A percentile compares a stretch with the other conserved stretches of the same genome.
Evolutionary conservation across 1,284 basidiomycete species (phyloP).

Genomic region (Ustilago esculenta): DNA sequence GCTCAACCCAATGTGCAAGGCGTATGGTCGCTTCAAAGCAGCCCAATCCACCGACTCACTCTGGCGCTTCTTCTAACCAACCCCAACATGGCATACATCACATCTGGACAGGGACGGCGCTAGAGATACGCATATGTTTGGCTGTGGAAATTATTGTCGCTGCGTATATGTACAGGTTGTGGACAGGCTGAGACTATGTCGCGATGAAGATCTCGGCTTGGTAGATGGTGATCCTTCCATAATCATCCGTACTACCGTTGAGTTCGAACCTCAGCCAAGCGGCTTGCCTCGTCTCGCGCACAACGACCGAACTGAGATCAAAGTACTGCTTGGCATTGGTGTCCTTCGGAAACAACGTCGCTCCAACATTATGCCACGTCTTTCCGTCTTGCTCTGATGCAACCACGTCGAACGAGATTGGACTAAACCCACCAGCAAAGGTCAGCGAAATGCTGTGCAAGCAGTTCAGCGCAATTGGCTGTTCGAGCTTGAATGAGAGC

Average conservation of each 20-base stretch:
- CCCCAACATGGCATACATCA: no score
- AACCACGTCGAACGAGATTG: conserved; percentile 15
- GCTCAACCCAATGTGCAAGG: conserved; percentile 27
- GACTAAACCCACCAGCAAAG: conserved; percentile 42
- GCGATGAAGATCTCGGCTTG: conserved; percentile 27
- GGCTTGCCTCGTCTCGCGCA: background rate
- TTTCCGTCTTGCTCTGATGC: conserved; percentile 20
- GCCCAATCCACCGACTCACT: conserved; percentile 19
- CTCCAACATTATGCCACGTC: conserved; percentile 4
- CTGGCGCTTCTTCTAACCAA: conserved; percentile 52
- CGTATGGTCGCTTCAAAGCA: conserved; percentile 37
- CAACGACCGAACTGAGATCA: background rate
- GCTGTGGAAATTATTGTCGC: background rate
- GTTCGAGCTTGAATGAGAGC: conserved; percentile 29
- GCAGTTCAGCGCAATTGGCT: background rate
- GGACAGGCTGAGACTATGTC: background rate
- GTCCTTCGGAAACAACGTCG: conserved; percentile 22
- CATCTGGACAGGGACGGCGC: no score
- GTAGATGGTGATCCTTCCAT: conserved; percentile 40
- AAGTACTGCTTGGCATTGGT: conserved; percentile 44
- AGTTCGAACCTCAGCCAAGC: conserved; percentile 30
- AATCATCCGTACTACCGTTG: conserved; percentile 45
- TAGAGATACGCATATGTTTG: no score
- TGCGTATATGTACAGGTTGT: background rate
- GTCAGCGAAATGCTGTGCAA: conserved; percentile 36